Conservation (phyloP, 441 rosid genomes). For the Rhodomyrtus psidioides region DNA sequence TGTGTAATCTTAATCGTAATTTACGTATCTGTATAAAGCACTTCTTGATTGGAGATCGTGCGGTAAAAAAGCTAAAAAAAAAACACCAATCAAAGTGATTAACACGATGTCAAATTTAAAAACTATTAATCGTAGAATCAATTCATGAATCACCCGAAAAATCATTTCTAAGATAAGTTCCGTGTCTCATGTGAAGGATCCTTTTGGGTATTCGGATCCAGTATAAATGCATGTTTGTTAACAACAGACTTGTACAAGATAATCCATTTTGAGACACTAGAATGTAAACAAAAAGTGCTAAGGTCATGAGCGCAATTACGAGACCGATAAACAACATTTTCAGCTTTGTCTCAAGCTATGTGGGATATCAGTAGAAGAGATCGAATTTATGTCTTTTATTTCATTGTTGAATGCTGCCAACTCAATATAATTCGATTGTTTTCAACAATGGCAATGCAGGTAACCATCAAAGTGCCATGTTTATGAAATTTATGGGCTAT, state of each 20-base stretch:
- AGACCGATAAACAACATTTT: not conserved
- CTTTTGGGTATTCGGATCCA: not conserved
- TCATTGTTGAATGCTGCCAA: not conserved
- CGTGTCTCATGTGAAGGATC: not conserved
- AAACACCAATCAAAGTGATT: not conserved
- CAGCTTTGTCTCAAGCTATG: no score
- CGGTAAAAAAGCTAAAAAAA: no score
- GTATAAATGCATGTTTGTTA: not conserved
- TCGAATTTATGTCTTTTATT: not conserved
- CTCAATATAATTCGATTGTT: not conserved
- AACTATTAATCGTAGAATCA: not conserved
- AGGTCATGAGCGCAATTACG: not conserved
- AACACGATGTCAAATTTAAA: not conserved
- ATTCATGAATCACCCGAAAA: no score
- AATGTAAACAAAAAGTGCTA: not conserved
- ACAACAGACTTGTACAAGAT: not conserved
- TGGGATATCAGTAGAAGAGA: not conserved
- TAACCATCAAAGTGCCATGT: not conserved
- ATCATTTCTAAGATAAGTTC: not conserved
- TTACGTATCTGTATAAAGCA: no score
- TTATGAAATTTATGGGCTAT: not conserved
- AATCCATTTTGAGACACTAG: not conserved
- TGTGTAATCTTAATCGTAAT: no score
- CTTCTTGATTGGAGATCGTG: no score
- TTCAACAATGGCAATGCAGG: accelerated